These are phyloP conservation scores for Kwoniella dendrophila DNA, from an alignment of 768 basidiomycete genomes.

Conservation along the genomic window DNA sequence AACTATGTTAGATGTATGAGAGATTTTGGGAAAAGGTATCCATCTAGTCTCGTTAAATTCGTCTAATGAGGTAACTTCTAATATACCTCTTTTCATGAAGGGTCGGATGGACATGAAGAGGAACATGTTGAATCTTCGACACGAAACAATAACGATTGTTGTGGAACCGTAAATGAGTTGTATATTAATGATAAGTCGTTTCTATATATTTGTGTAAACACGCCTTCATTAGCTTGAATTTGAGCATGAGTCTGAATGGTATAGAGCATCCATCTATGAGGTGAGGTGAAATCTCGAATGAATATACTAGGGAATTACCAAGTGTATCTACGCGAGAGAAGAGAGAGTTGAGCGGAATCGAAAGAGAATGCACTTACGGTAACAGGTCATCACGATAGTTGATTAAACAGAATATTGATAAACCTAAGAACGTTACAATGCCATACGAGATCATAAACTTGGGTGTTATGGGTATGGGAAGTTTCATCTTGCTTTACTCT, in stretches of 20 bases:
- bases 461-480: background rate
- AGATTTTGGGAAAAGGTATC: conserved; percentile 24
- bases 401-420: background rate
- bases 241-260: too few relatives aligned
- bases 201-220: too few relatives aligned
- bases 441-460: background rate
- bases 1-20: background rate
- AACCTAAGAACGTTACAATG: background rate
- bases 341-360: background rate
- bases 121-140: conserved; percentile 1
- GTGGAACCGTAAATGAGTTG: background rate
- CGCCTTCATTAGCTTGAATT: too few relatives aligned
- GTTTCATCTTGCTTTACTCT: conserved; percentile 3
- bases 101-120: conserved; percentile 17
- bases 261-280: too few relatives aligned
- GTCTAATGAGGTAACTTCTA: conserved; percentile 21
- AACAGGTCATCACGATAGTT: background rate
- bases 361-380: background rate
- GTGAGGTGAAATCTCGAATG: too few relatives aligned
- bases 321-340: too few relatives aligned
- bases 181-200: background rate
- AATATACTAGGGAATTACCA: too few relatives aligned
- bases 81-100: conserved; percentile 34
- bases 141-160: background rate
- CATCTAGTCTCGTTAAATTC: conserved; percentile 29